phyloP scores from a whole-genome alignment of 108 stramenopile genomes.

The Stephanodiscus minutulus region DNA sequence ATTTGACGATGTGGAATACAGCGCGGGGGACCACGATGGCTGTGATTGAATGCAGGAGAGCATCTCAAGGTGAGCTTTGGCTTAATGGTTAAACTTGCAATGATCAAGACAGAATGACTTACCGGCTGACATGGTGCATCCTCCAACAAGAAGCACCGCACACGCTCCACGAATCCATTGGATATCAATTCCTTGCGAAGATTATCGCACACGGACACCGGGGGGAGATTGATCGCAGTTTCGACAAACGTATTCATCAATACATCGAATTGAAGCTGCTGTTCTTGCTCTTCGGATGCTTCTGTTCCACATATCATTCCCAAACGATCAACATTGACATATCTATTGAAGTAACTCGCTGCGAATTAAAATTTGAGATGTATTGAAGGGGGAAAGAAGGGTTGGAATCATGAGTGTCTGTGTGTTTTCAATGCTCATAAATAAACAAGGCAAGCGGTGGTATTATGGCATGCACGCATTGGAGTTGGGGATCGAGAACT shows the following conservation, averaged over 20 bases:
- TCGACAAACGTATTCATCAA: conserved; percentile 55
- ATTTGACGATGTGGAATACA: conserved; percentile 53
- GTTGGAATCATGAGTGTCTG: neutral
- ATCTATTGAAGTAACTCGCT: conserved; percentile 45
- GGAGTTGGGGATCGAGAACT: neutral
- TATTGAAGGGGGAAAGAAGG: neutral
- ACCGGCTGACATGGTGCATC: conserved; percentile 60
- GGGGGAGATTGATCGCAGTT: conserved; percentile 74
- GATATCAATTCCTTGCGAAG: conserved; percentile 61
- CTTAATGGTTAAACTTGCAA: neutral
- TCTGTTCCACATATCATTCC: conserved; percentile 18
- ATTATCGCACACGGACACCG: conserved; percentile 75
- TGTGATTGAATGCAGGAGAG: neutral
- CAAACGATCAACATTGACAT: conserved; percentile 58
- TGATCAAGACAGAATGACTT: neutral
- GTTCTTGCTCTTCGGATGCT: neutral
- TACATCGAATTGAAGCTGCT: neutral
- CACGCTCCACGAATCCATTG: conserved; percentile 69
- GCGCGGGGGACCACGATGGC: conserved; percentile 77
- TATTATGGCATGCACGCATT: neutral
- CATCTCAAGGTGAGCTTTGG: neutral
- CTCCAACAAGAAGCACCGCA: conserved; percentile 54
- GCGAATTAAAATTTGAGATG: neutral
- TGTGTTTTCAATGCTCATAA: neutral
- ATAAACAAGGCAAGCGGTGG: neutral